These are phyloP conservation scores for Clarireedia paspali DNA, from an alignment of 2,329 filamentous ascomycete genomes.

Conservation along the genomic window DNA sequence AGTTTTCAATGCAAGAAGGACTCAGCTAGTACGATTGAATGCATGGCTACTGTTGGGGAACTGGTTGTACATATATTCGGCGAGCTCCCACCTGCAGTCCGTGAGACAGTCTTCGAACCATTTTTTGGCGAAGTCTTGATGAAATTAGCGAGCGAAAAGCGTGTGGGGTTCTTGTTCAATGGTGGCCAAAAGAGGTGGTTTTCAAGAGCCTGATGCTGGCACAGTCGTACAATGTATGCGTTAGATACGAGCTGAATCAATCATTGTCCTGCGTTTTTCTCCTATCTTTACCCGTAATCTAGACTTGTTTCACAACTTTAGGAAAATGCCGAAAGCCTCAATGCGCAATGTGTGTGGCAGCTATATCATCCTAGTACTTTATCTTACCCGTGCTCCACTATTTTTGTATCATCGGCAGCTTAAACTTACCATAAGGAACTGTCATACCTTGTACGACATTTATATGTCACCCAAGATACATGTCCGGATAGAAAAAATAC, in stretches of 20 bases:
- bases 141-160: constrained; percentile 37
- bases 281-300: too few relatives aligned
- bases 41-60: constrained; percentile 33
- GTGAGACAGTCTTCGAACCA: constrained; percentile 34
- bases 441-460: too few relatives aligned
- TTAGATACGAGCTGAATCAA: background rate
- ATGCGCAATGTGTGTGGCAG: too few relatives aligned
- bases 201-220: background rate
- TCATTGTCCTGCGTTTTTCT: too few relatives aligned
- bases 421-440: too few relatives aligned
- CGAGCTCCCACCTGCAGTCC: constrained; percentile 34
- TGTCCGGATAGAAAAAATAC: too few relatives aligned
- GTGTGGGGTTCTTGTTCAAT: constrained; percentile 34
- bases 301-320: too few relatives aligned
- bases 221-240: background rate
- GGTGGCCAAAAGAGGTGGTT: constrained; percentile 35
- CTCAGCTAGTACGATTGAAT: constrained; percentile 14
- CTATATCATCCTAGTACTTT: too few relatives aligned
- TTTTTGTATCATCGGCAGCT: too few relatives aligned
- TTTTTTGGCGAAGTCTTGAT: constrained; percentile 36
- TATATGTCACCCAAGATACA: too few relatives aligned
- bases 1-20: constrained; percentile 12
- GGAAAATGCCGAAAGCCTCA: too few relatives aligned
- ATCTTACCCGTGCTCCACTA: too few relatives aligned
- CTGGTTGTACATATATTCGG: constrained; percentile 29